Base-by-base conservation (phyloP, 2,329 filamentous ascomycete species). In the Drechmeria coniospora region DNA sequence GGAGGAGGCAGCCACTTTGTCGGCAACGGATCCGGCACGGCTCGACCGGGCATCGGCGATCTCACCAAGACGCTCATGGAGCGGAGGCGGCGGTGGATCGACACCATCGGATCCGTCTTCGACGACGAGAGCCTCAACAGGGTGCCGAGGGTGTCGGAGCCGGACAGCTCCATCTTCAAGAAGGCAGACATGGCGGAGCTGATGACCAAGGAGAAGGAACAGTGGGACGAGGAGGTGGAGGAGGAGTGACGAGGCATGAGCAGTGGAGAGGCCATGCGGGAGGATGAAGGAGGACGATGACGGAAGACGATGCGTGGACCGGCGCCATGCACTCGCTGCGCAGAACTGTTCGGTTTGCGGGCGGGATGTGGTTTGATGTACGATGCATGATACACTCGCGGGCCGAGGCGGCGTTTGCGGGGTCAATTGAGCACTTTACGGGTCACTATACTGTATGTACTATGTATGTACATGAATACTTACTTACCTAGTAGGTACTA, bases 11-110 rank as follows among this genome's bases (percentile, higher is more conserved):
- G 69, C 43, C 68, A 82, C 54, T 45, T 60, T 36, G 53, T 62
- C n/a, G 66, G 67, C n/a, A 62, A 62, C 19, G 69, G 58, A 17
- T 59, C 67, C 8, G 74, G 69, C 17, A 74, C 71, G 50, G 74
- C 74, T 7, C 63, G 75, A n/a, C 74, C 78, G 2, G 78, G 79
- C 23, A 92, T 98, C 29, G 90, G 90, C 16, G 90, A 98, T 53
- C 67, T 84, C 32, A 90, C 90, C 4, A 76, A 84, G 48, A 87
- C 76, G 24, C 63, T 98, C 15, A 94, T 98, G 86, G 86, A 94
- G 50, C 69, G 87, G 33, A 70, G 86, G 31, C 69, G 74, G 47
- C 74, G 84, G 39, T 98, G 90, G 87, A 84, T 83, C 37, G 79
- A 83, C 37, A 86, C 74, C 21, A 92, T 98, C 39, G 82, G 84